Conservation (phyloP, 805 yeast species). For the Wickerhamiella shivajii region DNA sequence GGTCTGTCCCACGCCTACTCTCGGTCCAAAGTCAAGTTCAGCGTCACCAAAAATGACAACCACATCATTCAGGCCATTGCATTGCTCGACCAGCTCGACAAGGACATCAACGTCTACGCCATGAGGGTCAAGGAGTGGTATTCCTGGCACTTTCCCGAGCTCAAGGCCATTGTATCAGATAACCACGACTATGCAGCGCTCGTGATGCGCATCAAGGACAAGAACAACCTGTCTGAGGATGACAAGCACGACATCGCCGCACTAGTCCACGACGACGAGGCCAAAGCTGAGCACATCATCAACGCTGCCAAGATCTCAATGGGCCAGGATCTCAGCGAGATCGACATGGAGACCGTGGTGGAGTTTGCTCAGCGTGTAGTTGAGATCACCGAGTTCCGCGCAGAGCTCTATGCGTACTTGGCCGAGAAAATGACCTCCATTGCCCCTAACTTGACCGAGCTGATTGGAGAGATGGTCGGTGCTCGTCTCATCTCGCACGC, state of each 20-base stretch:
- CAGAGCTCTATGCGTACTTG: conserved; percentile 67
- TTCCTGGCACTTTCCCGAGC: conserved; percentile 98
- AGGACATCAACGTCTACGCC: conserved; percentile 92
- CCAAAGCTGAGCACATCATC: conserved; percentile 75
- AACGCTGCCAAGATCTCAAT: conserved; percentile 93
- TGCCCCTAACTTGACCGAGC: conserved; percentile 92
- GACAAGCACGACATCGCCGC: conserved; percentile 79
- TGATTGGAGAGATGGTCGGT: conserved; percentile 98
- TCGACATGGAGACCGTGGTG: conserved; percentile 82
- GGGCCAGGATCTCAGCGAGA: conserved; percentile 97
- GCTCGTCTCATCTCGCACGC: conserved; percentile 97
- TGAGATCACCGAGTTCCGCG: conserved; percentile 80
- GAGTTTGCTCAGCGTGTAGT: conserved; percentile 91
- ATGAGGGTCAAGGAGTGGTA: conserved; percentile 98
- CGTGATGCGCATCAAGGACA: conserved; percentile 72
- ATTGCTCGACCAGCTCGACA: conserved; percentile 89
- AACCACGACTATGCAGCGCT: conserved; percentile 76
- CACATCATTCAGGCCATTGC: conserved; percentile 99
- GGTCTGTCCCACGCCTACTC: conserved; percentile 99
- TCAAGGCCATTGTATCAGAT: conserved; percentile 81
- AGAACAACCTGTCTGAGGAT: conserved; percentile 44
- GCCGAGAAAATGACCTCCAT: conserved; percentile 94
- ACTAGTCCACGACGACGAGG: conserved; percentile 81
- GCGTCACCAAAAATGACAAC: conserved; percentile 96
- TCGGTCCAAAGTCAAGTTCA: conserved; percentile 96